Percentiles rank a stretch among this genome's conserved stretches.
Conservation (phyloP, 768 basidiomycete species). For the Tricholoma bakamatsutake region DNA sequence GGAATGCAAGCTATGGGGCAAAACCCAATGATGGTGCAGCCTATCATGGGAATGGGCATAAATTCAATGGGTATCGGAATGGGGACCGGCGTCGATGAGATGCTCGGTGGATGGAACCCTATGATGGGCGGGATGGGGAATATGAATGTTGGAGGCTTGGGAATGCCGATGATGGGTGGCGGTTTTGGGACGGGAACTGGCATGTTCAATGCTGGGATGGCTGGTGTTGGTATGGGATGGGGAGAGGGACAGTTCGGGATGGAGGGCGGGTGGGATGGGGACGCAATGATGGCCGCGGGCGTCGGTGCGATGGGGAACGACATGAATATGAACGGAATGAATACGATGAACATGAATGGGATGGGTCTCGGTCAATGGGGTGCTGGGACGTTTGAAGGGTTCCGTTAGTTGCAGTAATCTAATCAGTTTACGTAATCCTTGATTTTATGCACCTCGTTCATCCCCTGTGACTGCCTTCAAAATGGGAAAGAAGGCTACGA, state of each 20-base stretch:
- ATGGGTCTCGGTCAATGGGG: slow-evolving; percentile 37
- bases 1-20: slow-evolving; percentile 23
- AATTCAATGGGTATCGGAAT: slow-evolving; percentile 19
- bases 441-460: neutral
- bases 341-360: slow-evolving; percentile 26
- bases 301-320: slow-evolving; percentile 31
- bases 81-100: slow-evolving; percentile 24
- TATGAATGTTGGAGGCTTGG: slow-evolving; percentile 20
- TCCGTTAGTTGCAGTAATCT: neutral
- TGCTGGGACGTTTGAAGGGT: slow-evolving; percentile 8
- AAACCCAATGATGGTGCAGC: slow-evolving; percentile 28
- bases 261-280: slow-evolving; percentile 27
- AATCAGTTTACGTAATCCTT: neutral
- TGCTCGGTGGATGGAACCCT: slow-evolving; percentile 32
- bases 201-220: slow-evolving; percentile 31
- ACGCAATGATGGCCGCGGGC: slow-evolving; percentile 31
- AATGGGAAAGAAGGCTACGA: slow-evolving; percentile 58
- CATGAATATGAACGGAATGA: slow-evolving; percentile 32
- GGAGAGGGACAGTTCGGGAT: slow-evolving; percentile 25
- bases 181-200: slow-evolving; percentile 16
- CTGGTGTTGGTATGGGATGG: slow-evolving; percentile 28
- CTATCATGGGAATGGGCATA: slow-evolving; percentile 29
- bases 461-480: neutral
- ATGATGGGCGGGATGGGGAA: slow-evolving; percentile 28
- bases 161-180: slow-evolving; percentile 23